Conservation (phyloP, 345 rosid genomes). For the Dovyalis caffra region DNA sequence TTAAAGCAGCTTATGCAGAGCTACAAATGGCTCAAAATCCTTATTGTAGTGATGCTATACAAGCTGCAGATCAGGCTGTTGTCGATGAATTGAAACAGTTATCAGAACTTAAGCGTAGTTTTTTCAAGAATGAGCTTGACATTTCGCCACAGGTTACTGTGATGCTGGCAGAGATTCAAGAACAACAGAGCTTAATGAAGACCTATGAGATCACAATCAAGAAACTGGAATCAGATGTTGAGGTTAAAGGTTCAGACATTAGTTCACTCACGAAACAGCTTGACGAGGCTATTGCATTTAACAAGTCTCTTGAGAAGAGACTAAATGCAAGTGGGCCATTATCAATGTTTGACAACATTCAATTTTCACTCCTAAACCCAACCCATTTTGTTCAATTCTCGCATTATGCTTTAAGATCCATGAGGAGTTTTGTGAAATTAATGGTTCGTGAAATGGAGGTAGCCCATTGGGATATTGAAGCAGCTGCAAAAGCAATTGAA, state of each 20-base stretch:
- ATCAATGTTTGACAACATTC: slow-evolving; percentile 51
- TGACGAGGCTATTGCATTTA: slow-evolving; percentile 33
- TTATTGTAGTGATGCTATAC: slow-evolving; percentile 70
- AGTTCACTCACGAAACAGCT: slow-evolving; percentile 37
- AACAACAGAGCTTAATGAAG: slow-evolving; percentile 88
- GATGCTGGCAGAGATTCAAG: slow-evolving; percentile 93
- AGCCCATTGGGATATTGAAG: slow-evolving; percentile 79
- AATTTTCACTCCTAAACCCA: slow-evolving; percentile 36
- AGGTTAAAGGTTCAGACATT: slow-evolving; percentile 40
- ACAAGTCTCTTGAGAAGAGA: slow-evolving; percentile 60
- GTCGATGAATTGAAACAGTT: slow-evolving; percentile 73
- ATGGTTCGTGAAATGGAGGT: slow-evolving; percentile 76
- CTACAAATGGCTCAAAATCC: slow-evolving; percentile 91
- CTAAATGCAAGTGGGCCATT: slow-evolving; percentile 63
- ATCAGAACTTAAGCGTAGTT: slow-evolving; percentile 71
- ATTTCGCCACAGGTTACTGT: slow-evolving; percentile 81
- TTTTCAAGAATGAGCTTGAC: slow-evolving; percentile 64
- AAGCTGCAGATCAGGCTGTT: slow-evolving; percentile 74
- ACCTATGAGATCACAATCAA: slow-evolving; percentile 76
- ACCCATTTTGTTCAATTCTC: slow-evolving; percentile 55
- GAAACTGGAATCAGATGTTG: slow-evolving; percentile 59
- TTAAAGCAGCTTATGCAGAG: slow-evolving; percentile 94
- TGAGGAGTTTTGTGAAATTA: slow-evolving; percentile 58
- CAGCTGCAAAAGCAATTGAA: slow-evolving; percentile 61
- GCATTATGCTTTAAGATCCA: slow-evolving; percentile 56